phyloP scores from a whole-genome alignment of 148 eudicot species.

The Chenopodium album region DNA sequence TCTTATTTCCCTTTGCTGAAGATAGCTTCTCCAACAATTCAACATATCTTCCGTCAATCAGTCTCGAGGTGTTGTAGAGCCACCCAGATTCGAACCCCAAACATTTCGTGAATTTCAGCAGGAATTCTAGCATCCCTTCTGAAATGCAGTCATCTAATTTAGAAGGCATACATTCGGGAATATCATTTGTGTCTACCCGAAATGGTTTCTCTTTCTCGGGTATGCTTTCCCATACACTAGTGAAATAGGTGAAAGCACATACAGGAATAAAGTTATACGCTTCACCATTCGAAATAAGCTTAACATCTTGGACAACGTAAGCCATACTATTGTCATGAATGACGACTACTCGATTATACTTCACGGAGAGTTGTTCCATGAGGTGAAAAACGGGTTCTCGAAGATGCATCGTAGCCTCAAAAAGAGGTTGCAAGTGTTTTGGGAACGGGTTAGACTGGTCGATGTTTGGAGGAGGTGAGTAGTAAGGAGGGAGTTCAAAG shows the following conservation, averaged over 20 bases:
- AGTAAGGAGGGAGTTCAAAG: constrained; percentile 21
- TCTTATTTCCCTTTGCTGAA: background rate
- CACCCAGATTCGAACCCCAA: constrained; percentile 27
- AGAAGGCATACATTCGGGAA: constrained; percentile 21
- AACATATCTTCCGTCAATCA: constrained; percentile 37
- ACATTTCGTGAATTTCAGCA: background rate
- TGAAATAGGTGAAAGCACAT: constrained; percentile 19
- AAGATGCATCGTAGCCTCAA: constrained; percentile 13
- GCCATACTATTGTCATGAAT: constrained; percentile 24
- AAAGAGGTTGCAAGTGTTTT: background rate
- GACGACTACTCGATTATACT: background rate
- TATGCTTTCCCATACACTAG: constrained; percentile 14
- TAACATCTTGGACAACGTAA: constrained; percentile 29
- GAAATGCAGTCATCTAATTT: constrained; percentile 23
- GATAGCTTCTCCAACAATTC: constrained; percentile 21
- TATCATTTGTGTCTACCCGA: constrained; percentile 8
- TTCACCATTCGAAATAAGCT: constrained; percentile 22
- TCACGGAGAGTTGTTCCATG: constrained; percentile 13
- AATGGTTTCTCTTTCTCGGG: constrained; percentile 20
- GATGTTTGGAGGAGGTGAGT: constrained; percentile 18
- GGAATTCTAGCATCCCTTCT: constrained; percentile 18
- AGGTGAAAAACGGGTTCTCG: constrained; percentile 23
- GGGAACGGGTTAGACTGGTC: constrained; percentile 14
- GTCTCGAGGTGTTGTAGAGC: constrained; percentile 29
- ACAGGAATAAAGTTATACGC: constrained; percentile 11